A percentile compares a stretch with the other conserved stretches of the same genome.
Conservation (phyloP, 345 rosid species). For the Salix udensis region DNA sequence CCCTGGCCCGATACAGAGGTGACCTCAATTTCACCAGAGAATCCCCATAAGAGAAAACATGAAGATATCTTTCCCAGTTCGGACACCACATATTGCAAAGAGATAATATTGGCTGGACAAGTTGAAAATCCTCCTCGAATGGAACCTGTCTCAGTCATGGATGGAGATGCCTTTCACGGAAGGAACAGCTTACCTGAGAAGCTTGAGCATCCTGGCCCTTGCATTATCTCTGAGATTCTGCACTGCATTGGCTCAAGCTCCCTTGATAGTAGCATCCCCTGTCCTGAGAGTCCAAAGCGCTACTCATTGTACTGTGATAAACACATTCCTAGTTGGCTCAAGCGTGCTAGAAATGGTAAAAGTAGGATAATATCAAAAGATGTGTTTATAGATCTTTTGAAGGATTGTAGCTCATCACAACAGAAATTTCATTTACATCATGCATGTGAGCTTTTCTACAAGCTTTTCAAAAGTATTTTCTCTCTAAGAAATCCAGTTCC, state of each 20-base stretch:
- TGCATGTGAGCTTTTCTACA: slow-evolving; percentile 95
- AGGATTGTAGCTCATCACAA: slow-evolving; percentile 52
- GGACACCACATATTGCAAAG: slow-evolving; percentile 44
- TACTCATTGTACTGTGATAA: slow-evolving; percentile 77
- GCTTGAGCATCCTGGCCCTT: slow-evolving; percentile 42
- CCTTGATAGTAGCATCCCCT: slow-evolving; percentile 40
- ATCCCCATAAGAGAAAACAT: slow-evolving; percentile 52
- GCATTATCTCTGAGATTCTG: slow-evolving; percentile 23
- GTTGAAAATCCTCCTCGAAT: slow-evolving; percentile 40
- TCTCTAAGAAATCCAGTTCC: slow-evolving; percentile 92
- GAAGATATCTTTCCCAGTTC: slow-evolving; percentile 36
- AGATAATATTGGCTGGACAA: slow-evolving; percentile 45
- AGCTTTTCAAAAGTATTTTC: slow-evolving; percentile 84
- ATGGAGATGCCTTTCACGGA: slow-evolving; percentile 32
- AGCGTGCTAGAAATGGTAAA: slow-evolving; percentile 98
- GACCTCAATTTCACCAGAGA: slow-evolving; percentile 26
- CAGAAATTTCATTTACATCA: slow-evolving; percentile 71
- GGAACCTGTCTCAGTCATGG: slow-evolving; percentile 40
- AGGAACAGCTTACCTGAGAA: slow-evolving; percentile 40
- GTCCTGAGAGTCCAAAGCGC: slow-evolving; percentile 66
- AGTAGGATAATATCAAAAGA: slow-evolving; percentile 94
- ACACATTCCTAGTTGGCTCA: slow-evolving; percentile 99
- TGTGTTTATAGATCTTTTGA: slow-evolving; percentile 71
- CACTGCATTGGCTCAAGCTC: slow-evolving; percentile 65
- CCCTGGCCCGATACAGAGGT: slow-evolving; percentile 44